Evolutionary conservation across 495 filamentous ascomycete species (phyloP).

Genomic region (Podospora comata): DNA sequence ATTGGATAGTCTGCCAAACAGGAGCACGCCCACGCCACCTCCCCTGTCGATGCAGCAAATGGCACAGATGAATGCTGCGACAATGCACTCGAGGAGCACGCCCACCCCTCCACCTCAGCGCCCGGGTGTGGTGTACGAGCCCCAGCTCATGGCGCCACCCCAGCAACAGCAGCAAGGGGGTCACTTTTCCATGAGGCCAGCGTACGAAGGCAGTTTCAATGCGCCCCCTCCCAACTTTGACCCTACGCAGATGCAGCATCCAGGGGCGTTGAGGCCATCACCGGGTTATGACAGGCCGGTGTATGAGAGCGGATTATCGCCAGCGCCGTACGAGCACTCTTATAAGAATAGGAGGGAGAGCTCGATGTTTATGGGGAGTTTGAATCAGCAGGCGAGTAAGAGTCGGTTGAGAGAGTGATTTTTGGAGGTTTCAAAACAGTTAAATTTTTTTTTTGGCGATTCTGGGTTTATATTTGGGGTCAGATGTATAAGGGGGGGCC

Average conservation of each 20-base stretch:
- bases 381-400: constrained; percentile 45
- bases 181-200: constrained; percentile 37
- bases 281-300: constrained; percentile 43
- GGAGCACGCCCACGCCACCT: constrained; percentile 45
- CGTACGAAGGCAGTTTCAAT: constrained; percentile 39
- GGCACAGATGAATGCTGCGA: constrained; percentile 36
- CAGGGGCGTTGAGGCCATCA: constrained; percentile 13
- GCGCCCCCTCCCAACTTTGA: constrained; percentile 36
- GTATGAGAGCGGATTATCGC: constrained; percentile 40
- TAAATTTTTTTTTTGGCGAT: neutral
- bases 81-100: constrained; percentile 35
- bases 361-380: constrained; percentile 45
- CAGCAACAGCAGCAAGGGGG: constrained; percentile 27
- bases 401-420: constrained; percentile 41
- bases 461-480: constrained; percentile 10
- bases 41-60: constrained; percentile 35
- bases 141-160: constrained; percentile 4
- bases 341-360: constrained; percentile 46
- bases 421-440: no score
- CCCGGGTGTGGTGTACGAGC: constrained; percentile 33
- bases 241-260: constrained; percentile 19
- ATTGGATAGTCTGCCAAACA: constrained; percentile 32
- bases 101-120: constrained; percentile 45
- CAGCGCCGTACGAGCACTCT: constrained; percentile 42
- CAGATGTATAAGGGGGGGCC: neutral